phyloP scores from a whole-genome alignment of 2,329 filamentous ascomycete species.

The Talaromyces verruculosus region DNA sequence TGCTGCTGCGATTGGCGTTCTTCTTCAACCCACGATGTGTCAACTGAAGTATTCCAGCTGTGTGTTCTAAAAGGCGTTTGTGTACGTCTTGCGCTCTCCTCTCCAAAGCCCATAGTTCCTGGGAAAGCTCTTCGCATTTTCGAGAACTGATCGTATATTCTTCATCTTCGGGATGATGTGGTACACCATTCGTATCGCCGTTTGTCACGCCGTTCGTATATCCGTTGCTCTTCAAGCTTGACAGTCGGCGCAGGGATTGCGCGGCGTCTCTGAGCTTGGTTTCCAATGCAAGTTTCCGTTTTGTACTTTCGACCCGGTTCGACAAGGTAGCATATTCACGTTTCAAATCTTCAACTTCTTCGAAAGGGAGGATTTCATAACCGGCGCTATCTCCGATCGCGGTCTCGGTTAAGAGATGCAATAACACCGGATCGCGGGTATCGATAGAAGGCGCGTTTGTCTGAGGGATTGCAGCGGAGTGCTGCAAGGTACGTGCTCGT shows the following conservation, averaged over 20 bases:
- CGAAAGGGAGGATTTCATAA: conserved; percentile 82
- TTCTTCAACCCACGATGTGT: conserved; percentile 76
- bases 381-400: conserved; percentile 83
- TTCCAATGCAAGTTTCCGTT: conserved; percentile 82
- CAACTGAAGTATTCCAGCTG: conserved; percentile 85
- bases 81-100: conserved; percentile 73
- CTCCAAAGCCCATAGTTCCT: conserved; percentile 77
- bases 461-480: conserved; percentile 54
- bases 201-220: conserved; percentile 51
- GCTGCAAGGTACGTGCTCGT: conserved; percentile 23
- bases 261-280: conserved; percentile 94
- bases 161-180: conserved; percentile 60
- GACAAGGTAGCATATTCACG: conserved; percentile 74
- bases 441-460: conserved; percentile 43
- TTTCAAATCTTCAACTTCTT: conserved; percentile 89
- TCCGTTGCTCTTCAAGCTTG: conserved; percentile 61
- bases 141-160: conserved; percentile 73
- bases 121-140: conserved; percentile 81
- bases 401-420: conserved; percentile 91
- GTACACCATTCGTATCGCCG: conserved; percentile 53
- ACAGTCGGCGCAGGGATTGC: conserved; percentile 77
- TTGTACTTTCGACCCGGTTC: conserved; percentile 76
- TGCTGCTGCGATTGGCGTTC: conserved; percentile 46
- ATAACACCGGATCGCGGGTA: conserved; percentile 64
- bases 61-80: conserved; percentile 78